These are phyloP conservation scores for Hypoxylon cercidicola DNA, from an alignment of 495 filamentous ascomycete species.

Conservation along the genomic window DNA sequence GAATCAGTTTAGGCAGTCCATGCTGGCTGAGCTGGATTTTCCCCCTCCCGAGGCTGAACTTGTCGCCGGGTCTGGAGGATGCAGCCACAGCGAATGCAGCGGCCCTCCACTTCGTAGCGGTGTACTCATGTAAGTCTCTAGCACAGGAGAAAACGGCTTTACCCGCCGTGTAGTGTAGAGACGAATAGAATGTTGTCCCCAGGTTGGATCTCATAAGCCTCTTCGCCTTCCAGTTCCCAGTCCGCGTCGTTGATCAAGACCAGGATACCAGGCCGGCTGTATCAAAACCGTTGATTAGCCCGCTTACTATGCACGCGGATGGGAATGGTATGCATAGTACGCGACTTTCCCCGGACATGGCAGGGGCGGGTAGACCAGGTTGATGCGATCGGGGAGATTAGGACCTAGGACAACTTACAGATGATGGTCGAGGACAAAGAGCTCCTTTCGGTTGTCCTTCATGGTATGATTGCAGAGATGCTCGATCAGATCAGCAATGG, in stretches of 20 bases:
- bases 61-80: slow-evolving; percentile 4
- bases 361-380: slow-evolving; percentile 17
- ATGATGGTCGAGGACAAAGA: slow-evolving; percentile 88
- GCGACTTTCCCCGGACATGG: slow-evolving; percentile 22
- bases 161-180: slow-evolving; percentile 96
- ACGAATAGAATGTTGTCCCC: slow-evolving; percentile 95
- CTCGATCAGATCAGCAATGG: slow-evolving; percentile 78
- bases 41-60: neutral
- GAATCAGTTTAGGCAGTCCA: slow-evolving; percentile 12
- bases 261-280: slow-evolving; percentile 93
- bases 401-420: slow-evolving; percentile 69
- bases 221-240: slow-evolving; percentile 98
- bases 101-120: slow-evolving; percentile 29
- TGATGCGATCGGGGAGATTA: slow-evolving; percentile 32
- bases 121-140: slow-evolving; percentile 17
- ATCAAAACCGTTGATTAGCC: slow-evolving; percentile 31
- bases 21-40: slow-evolving; percentile 15
- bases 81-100: slow-evolving; percentile 33
- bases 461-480: slow-evolving; percentile 87
- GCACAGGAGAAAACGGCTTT: slow-evolving; percentile 37
- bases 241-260: slow-evolving; percentile 98
- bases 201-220: slow-evolving; percentile 81
- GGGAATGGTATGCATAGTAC: slow-evolving; percentile 23
- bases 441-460: slow-evolving; percentile 84
- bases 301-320: slow-evolving; percentile 34